phyloP scores from a whole-genome alignment of 192 early-diverging fungal genomes.

The Coemansia sp. region DNA sequence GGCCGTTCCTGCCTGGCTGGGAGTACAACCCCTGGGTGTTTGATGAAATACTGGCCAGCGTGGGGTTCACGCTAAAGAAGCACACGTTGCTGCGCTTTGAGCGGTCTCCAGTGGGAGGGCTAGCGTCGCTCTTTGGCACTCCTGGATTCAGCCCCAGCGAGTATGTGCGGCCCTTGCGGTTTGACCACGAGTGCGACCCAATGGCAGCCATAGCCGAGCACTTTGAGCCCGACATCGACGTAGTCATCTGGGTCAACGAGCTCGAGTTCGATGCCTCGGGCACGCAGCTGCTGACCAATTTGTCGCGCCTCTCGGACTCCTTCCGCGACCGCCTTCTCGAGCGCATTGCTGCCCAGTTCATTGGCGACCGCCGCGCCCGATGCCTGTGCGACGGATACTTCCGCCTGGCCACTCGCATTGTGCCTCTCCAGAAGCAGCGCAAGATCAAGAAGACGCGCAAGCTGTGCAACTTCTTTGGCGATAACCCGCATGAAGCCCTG shows the following conservation, averaged over 20 bases:
- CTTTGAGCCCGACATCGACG: constrained; percentile 54
- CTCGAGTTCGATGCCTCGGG: constrained; percentile 29
- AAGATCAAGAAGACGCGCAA: constrained; percentile 66
- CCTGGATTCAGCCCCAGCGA: constrained; percentile 15
- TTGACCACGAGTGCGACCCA: constrained; percentile 39
- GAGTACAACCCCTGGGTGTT: constrained; percentile 69
- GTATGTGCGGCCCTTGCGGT: constrained; percentile 34
- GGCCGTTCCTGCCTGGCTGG: constrained; percentile 64
- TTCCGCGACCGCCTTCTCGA: constrained; percentile 51
- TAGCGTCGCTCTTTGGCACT: constrained; percentile 29
- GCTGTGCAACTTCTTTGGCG: constrained; percentile 71
- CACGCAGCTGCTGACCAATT: constrained; percentile 22
- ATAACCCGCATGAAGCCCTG: constrained; percentile 60
- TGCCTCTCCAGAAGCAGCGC: constrained; percentile 61
- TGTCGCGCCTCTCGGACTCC: constrained; percentile 27
- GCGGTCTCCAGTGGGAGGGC: constrained; percentile 48
- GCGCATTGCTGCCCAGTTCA: constrained; percentile 52
- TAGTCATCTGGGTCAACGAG: constrained; percentile 58
- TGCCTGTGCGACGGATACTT: constrained; percentile 59
- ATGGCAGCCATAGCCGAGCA: constrained; percentile 45
- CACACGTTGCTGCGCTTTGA: constrained; percentile 77
- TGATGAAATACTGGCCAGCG: constrained; percentile 79
- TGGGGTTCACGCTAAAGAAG: constrained; percentile 75
- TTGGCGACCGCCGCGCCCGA: constrained; percentile 25
- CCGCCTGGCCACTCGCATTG: constrained; percentile 48